phyloP scores from a whole-genome alignment of 768 basidiomycete species.

The Russula compacta region DNA sequence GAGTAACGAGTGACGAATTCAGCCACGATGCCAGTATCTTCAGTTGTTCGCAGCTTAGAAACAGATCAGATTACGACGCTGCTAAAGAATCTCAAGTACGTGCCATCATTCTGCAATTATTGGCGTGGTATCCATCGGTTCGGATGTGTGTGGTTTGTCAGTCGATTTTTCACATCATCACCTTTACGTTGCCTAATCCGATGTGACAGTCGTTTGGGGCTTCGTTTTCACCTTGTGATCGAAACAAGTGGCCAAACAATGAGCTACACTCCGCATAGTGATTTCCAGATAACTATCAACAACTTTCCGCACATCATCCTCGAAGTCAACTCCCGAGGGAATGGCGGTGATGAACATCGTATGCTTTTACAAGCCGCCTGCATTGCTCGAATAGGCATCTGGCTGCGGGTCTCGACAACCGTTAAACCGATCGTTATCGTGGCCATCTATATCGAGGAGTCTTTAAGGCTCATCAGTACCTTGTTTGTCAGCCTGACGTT shows the following conservation, averaged over 20 bases:
- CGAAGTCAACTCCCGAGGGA: not conserved
- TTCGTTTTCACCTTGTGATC: not conserved
- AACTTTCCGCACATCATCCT: too few relatives aligned
- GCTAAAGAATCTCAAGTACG: not conserved
- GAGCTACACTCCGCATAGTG: not conserved
- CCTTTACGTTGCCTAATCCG: not conserved
- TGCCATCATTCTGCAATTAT: not conserved
- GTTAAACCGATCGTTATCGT: not conserved
- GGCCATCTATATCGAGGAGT: not conserved
- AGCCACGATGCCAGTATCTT: not conserved
- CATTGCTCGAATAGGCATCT: not conserved
- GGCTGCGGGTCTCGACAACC: not conserved
- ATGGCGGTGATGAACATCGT: not conserved
- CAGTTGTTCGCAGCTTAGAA: not conserved
- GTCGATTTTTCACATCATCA: not conserved
- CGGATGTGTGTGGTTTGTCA: not conserved
- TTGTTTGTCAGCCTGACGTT: not conserved
- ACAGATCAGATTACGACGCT: not conserved
- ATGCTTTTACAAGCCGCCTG: not conserved
- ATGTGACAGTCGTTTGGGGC: not conserved
- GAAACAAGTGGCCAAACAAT: not conserved
- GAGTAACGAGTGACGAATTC: not conserved
- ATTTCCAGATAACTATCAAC: not conserved
- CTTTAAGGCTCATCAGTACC: not conserved
- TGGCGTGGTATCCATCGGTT: too few relatives aligned